Evolutionary conservation across 257 asterid species (phyloP), one percentile per base, ranked within the genome.

Genomic region (Oldenlandia corymbosa): DNA sequence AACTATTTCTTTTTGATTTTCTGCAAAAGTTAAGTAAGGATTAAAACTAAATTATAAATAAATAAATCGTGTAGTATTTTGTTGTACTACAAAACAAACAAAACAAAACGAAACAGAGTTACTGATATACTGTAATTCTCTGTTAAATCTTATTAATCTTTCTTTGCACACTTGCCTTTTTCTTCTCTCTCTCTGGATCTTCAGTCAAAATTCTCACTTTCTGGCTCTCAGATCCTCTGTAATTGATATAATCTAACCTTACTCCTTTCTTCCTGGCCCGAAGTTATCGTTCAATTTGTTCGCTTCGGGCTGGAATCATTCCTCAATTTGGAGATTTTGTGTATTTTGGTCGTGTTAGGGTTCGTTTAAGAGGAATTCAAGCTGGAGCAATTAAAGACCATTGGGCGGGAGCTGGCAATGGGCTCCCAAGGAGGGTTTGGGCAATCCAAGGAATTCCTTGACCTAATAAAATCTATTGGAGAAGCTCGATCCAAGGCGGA

Each of bases 371-470:
- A 27, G 53, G 23, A 45, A 32, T 62, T 65, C 43, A 79, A 80
- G 79, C 77, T 93, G 97, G 99, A 93, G 88, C 96, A 93, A 76
- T 80, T 90, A 55, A 84, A 87, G 77, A 90, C 91, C 12, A 84
- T 93, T 68, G 97, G 97, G 8, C 81, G 97, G 75, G 99, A 90
- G 96, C 95, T 90, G 80, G 92, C 96, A 49, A 87, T 90, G 97
- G 86, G 96, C 74, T 87, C 96, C 78, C 99, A 84, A 75, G 96
- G 88, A 31, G 95, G 95, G 55, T 85, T 86, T 66, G 88, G 93
- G 32, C 96, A 93, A 67, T 87, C 99, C 10, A 93, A 90, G 55
- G 99, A 93, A 78, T 90, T 90, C 73, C 86, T 85, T 6, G 96
- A 87, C 86, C 90, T 92, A 64, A 86, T 92, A 56, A 92, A 89